These are phyloP conservation scores for Mesotaenium endlicherianum DNA, from an alignment of 139 green algal species.

Conservation along the genomic window DNA sequence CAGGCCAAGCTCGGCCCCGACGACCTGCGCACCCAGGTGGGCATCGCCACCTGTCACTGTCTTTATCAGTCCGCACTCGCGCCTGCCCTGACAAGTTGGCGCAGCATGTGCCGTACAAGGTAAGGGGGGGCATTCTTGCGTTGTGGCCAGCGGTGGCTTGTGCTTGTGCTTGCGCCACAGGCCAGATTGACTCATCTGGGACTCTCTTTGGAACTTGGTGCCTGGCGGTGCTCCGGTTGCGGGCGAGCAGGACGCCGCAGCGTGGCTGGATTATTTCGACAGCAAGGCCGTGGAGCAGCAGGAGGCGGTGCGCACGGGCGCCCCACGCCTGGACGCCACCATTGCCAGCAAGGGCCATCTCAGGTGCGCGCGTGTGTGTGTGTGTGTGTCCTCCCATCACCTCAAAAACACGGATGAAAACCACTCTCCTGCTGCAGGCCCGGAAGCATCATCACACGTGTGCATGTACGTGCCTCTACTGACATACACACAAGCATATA, in stretches of 20 bases:
- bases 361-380: background rate
- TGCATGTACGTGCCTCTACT: background rate
- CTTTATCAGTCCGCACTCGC: too few relatives aligned
- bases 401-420: background rate
- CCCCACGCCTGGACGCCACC: slow-evolving; percentile 24
- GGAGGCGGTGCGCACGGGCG: slow-evolving; percentile 37
- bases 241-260: slow-evolving; percentile 48
- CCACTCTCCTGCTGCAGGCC: background rate
- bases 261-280: slow-evolving; percentile 63
- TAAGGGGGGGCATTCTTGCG: background rate
- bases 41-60: too few relatives aligned
- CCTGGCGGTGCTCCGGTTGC: background rate
- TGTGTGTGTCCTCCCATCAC: background rate
- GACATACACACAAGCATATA: background rate
- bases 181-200: background rate
- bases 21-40: slow-evolving; percentile 50
- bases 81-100: background rate
- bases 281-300: slow-evolving; percentile 55
- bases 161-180: too few relatives aligned
- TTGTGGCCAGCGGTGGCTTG: too few relatives aligned
- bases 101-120: background rate
- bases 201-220: background rate
- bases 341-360: slow-evolving; percentile 49
- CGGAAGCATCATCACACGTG: background rate
- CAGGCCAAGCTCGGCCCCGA: slow-evolving; percentile 48